Evolutionary conservation across 768 basidiomycete genomes (phyloP).

Genomic region (Boletus reticulatus): DNA sequence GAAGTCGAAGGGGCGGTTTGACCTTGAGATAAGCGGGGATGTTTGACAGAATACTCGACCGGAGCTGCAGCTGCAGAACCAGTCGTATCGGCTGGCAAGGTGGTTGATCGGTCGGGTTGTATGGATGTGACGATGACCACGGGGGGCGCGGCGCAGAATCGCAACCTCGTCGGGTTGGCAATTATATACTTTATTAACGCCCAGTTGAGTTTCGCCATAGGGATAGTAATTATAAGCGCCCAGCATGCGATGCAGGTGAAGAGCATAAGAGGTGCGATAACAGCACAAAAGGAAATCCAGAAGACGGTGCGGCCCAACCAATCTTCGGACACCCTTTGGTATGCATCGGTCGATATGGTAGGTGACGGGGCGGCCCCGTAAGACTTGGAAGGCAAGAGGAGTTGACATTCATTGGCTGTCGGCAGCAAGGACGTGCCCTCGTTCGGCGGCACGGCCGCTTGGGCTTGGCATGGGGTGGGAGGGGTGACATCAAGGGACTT

Average conservation of each 20-base stretch:
- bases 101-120: constrained; percentile 23
- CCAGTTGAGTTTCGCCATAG: constrained; percentile 98
- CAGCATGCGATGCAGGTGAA: constrained; percentile 88
- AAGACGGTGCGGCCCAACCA: constrained; percentile 74
- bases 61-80: constrained; percentile 27
- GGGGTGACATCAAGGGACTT: constrained; percentile 46
- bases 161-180: constrained; percentile 75
- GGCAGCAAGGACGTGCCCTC: constrained; percentile 51
- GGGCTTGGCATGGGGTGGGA: constrained; percentile 27
- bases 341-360: constrained; percentile 20
- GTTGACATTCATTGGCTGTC: constrained; percentile 28
- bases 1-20: constrained; percentile 77
- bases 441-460: constrained; percentile 21
- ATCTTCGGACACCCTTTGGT: constrained; percentile 35
- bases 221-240: constrained; percentile 93
- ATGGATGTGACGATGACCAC: constrained; percentile 48
- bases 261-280: constrained; percentile 89
- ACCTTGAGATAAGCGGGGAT: constrained; percentile 75
- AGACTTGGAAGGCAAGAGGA: constrained; percentile 51
- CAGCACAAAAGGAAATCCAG: constrained; percentile 70
- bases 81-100: not conserved
- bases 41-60: constrained; percentile 60
- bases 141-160: constrained; percentile 88
- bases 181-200: constrained; percentile 84
- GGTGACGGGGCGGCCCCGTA: constrained; percentile 60